Evolutionary conservation across 176 grass and related monocot species (phyloP), one percentile per base, ranked within the genome.

Genomic region (Tillandsia fasciculata): DNA sequence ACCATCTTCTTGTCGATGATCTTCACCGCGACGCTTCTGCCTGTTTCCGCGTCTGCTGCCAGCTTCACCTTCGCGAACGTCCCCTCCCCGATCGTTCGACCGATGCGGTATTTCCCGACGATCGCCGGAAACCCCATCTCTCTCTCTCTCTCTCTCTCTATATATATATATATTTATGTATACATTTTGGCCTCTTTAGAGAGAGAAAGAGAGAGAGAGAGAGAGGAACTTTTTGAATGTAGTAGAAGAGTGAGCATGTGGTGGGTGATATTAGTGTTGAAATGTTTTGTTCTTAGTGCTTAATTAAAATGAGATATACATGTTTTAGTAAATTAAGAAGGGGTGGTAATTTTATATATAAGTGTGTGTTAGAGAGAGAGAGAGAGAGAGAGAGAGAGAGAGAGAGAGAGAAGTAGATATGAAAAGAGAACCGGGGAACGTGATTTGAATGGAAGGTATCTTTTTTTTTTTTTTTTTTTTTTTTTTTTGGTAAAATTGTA

Each of bases 51-150:
- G 79, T 89, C 48, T 8, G 79, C 74, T 8, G 74, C 83, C 28
- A 93, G 70, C 85, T 76, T 79, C 33, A 89, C 90, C 80, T 93
- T 93, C 12, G 90, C 83, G 73, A 93, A 93, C 18, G 67, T 53
- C 61, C 90, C 90, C 70, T 86, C 86, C 7, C 90, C 90, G 61
- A 93, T 73, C 47, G 90, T 89, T 63, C 82, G 50, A 29, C 83
- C 80, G 1, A 93, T 66, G 15, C 67, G 72, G 77, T 93, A 93
- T 76, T 74, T 93, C 12, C 86, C 90, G 1, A 89, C 15, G 63
- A 9, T 84, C 68, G 72, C 67, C 71, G 20, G 14, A 14, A 74
- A 70, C 64, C 80, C 82, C 76, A 85, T 85, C 50, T 48, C 56
- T 69, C 69, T 24, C 52, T 2, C 2, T 12, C 50, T 24, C 15